Evolutionary conservation across 257 asterid species (phyloP).

Genomic region (Primulina huaijiensis): DNA sequence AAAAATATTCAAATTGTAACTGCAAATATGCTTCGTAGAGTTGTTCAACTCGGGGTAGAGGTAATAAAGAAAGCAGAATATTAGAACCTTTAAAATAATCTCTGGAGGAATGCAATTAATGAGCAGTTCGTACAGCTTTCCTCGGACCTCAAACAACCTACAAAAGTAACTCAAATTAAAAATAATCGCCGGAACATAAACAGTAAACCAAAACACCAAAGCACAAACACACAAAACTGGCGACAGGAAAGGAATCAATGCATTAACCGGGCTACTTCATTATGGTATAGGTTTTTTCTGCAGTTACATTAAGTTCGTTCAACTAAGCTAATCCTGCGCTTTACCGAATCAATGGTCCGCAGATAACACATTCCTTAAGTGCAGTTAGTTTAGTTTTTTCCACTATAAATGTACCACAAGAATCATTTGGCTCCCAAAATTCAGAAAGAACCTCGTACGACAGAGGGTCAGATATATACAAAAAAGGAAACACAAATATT

Average conservation of each 20-base stretch:
- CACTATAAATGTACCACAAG: constrained; percentile 10
- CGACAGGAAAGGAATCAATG: background rate
- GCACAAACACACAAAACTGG: background rate
- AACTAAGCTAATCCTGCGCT: background rate
- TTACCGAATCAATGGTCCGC: background rate
- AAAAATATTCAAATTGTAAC: constrained; percentile 16
- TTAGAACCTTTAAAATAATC: constrained; percentile 66
- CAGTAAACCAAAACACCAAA: background rate
- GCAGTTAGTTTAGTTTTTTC: constrained; percentile 5
- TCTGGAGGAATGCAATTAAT: constrained; percentile 95
- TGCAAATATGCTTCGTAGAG: background rate
- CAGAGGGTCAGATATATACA: background rate
- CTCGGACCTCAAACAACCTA: constrained; percentile 94
- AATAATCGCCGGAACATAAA: constrained; percentile 7
- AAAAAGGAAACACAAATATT: background rate
- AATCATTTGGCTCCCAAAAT: background rate
- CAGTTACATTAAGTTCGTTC: background rate
- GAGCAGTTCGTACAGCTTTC: constrained; percentile 87
- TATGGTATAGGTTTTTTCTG: background rate
- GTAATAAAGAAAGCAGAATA: constrained; percentile 19
- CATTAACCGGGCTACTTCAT: constrained; percentile 8
- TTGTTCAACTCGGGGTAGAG: constrained; percentile 8
- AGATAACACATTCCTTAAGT: constrained; percentile 11
- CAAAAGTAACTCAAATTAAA: constrained; percentile 15
- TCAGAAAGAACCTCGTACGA: background rate